A percentile compares a stretch with the other conserved stretches of the same genome.
Conservation (phyloP, 2,329 filamentous ascomycete genomes). For the Colletotrichum lindemuthianum region DNA sequence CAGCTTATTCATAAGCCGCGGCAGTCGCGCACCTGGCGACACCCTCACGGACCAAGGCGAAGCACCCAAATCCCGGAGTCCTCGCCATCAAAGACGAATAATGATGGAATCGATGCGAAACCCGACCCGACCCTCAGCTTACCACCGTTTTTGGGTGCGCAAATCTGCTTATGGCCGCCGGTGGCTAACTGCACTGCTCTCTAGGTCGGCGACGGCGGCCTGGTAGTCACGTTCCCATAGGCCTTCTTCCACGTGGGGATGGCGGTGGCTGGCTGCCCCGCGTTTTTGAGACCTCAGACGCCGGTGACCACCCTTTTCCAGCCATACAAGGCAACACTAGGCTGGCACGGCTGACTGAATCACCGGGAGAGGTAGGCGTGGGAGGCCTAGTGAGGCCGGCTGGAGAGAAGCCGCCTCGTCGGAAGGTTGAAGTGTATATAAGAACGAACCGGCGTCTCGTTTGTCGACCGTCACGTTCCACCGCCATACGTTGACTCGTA, state of each 20-base stretch:
- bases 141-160: conserved; percentile 25
- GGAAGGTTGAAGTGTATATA: conserved; percentile 26
- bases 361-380: conserved; percentile 28
- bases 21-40: conserved; percentile 30
- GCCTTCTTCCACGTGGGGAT: conserved; percentile 37
- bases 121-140: conserved; percentile 21
- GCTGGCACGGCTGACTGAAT: conserved; percentile 30
- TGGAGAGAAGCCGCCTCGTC: conserved; percentile 18
- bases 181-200: conserved; percentile 7
- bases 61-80: conserved; percentile 29
- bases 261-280: conserved; percentile 33
- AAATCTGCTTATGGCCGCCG: conserved; percentile 11
- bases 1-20: conserved; percentile 37
- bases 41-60: conserved; percentile 32
- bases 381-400: conserved; percentile 14
- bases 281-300: conserved; percentile 36
- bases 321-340: conserved; percentile 41
- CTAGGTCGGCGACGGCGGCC: conserved; percentile 8
- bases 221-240: conserved; percentile 30
- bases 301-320: conserved; percentile 40
- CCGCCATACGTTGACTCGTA: conserved; percentile 1
- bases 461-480: conserved; percentile 1
- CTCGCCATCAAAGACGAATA: conserved; percentile 9
- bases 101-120: conserved; percentile 8
- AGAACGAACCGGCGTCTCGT: conserved; percentile 13